These are phyloP conservation scores for Blumeria graminis DNA, from an alignment of 2,329 filamentous ascomycete genomes.

Conservation along the genomic window DNA sequence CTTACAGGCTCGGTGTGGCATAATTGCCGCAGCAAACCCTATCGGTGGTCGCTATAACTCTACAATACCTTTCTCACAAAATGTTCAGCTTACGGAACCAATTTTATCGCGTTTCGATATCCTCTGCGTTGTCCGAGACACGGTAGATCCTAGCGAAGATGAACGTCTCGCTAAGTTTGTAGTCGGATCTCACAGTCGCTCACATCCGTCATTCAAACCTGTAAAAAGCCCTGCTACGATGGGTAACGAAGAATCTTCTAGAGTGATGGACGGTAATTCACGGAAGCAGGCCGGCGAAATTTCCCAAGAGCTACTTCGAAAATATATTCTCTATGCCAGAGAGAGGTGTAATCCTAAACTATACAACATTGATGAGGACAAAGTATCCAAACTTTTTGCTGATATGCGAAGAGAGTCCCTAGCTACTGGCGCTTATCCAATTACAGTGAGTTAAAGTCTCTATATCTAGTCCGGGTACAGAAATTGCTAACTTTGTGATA, in stretches of 20 bases:
- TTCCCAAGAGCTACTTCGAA: conserved; percentile 69
- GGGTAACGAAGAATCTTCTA: conserved; percentile 27
- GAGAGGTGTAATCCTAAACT: conserved; percentile 79
- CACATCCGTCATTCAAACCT: conserved; percentile 34
- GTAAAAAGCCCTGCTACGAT: conserved; percentile 22
- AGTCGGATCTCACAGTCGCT: conserved; percentile 76
- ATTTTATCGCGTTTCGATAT: conserved; percentile 97
- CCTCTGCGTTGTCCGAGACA: conserved; percentile 84
- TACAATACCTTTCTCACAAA: conserved; percentile 84
- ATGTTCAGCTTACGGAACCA: conserved; percentile 89
- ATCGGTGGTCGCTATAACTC: conserved; percentile 93
- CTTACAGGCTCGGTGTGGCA: conserved; percentile 80
- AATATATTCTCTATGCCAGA: conserved; percentile 89
- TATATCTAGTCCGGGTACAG: background rate
- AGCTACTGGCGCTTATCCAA: conserved; percentile 88
- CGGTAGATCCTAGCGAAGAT: conserved; percentile 76
- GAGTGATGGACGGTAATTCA: conserved; percentile 20
- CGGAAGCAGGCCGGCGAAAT: conserved; percentile 43
- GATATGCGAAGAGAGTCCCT: conserved; percentile 88
- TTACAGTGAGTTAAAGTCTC: conserved; percentile 47
- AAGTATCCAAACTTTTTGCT: conserved; percentile 77
- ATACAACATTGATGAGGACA: conserved; percentile 95
- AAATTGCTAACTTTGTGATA: conserved; percentile 17
- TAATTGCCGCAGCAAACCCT: conserved; percentile 90
- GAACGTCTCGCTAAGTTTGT: conserved; percentile 88